Percentiles rank a stretch among this genome's conserved stretches.
Conservation (phyloP, 768 basidiomycete species). For the Suillus discolor region DNA sequence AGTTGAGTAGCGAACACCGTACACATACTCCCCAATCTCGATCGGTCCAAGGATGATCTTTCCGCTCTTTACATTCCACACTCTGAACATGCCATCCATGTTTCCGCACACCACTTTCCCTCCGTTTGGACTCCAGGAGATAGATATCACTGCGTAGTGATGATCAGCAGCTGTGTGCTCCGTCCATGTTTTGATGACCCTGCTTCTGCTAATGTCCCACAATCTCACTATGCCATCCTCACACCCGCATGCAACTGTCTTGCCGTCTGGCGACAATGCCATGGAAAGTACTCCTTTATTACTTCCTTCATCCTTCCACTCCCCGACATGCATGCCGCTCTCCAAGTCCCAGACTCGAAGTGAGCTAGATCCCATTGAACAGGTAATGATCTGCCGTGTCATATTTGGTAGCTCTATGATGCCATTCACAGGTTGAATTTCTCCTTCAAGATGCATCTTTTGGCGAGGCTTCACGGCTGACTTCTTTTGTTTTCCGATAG, state of each 20-base stretch:
- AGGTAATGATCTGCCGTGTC: not conserved
- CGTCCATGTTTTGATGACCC: not conserved
- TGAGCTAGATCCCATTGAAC: not conserved
- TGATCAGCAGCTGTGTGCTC: not conserved
- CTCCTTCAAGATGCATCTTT: not conserved
- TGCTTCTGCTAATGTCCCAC: not conserved
- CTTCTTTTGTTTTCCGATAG: not conserved
- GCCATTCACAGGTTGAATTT: not conserved
- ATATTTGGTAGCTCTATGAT: not conserved
- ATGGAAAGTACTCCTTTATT: not conserved
- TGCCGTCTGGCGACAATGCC: conserved; percentile 1
- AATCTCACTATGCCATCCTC: conserved; percentile 9
- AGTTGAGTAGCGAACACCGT: not conserved
- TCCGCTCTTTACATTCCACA: not conserved
- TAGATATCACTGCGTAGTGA: not conserved
- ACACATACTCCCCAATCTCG: not conserved
- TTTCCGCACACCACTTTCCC: not conserved
- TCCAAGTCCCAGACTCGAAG: not conserved
- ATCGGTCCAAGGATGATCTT: not conserved
- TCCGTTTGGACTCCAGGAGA: not conserved
- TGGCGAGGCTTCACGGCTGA: not conserved
- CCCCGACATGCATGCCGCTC: not conserved
- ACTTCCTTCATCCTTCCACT: not conserved
- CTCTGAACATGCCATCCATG: not conserved
- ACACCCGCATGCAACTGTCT: conserved; percentile 8